These are phyloP conservation scores for Funneliformis geosporum DNA, from an alignment of 192 early-diverging fungal species.

Conservation along the genomic window DNA sequence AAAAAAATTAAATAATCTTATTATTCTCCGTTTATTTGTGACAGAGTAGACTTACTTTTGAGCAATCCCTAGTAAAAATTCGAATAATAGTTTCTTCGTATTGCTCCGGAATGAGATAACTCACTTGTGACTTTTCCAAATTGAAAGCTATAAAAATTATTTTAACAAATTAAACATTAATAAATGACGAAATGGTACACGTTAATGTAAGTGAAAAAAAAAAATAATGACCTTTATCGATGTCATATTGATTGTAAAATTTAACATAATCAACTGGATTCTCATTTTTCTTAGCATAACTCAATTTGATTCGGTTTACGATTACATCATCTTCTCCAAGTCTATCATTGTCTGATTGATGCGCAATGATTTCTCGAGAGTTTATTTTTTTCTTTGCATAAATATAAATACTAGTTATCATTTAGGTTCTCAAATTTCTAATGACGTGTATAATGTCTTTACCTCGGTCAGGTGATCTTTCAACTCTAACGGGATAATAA, in stretches of 20 bases:
- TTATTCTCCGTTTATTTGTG: background rate
- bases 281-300: slow-evolving; percentile 82
- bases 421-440: background rate
- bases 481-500: slow-evolving; percentile 60
- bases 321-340: slow-evolving; percentile 73
- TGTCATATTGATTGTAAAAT: slow-evolving; percentile 58
- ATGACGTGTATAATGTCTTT: slow-evolving; percentile 23
- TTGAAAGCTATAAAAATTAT: slow-evolving; percentile 52
- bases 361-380: slow-evolving; percentile 58
- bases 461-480: slow-evolving; percentile 44
- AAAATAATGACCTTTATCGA: slow-evolving; percentile 12
- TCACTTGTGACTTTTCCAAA: slow-evolving; percentile 71
- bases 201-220: background rate
- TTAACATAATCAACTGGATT: slow-evolving; percentile 86
- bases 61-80: slow-evolving; percentile 60
- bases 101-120: slow-evolving; percentile 64
- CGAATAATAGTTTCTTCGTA: slow-evolving; percentile 73
- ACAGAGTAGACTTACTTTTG: slow-evolving; percentile 43
- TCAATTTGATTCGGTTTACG: slow-evolving; percentile 68
- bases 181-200: background rate
- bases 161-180: background rate
- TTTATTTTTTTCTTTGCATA: slow-evolving; percentile 47
- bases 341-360: slow-evolving; percentile 60
- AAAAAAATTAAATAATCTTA: background rate
- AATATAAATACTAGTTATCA: background rate